A percentile compares a stretch with the other conserved stretches of the same genome.
Evolutionary conservation across 1,284 basidiomycete species (phyloP).

Genomic region (Pseudozyma sp.): DNA sequence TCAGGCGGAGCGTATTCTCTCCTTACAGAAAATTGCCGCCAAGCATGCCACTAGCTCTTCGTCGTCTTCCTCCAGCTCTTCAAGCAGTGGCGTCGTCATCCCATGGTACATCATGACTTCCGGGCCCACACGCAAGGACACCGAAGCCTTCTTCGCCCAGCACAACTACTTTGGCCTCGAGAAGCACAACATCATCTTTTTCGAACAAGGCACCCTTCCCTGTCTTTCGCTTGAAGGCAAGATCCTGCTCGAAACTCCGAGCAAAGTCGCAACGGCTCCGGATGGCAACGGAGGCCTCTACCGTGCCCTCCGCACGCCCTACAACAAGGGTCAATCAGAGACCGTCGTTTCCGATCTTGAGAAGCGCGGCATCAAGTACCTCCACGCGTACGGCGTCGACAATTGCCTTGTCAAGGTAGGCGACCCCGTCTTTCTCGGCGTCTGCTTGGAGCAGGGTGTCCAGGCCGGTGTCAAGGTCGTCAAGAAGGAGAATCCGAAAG

Average conservation of each 20-base stretch:
- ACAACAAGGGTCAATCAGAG: slow-evolving; percentile 71
- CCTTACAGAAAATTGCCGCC: slow-evolving; percentile 80
- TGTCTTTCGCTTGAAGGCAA: slow-evolving; percentile 95
- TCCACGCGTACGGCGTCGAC: slow-evolving; percentile 97
- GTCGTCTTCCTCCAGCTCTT: slow-evolving; percentile 68
- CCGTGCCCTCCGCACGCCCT: slow-evolving; percentile 84
- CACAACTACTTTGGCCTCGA: slow-evolving; percentile 87
- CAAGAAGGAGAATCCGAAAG: slow-evolving; percentile 84
- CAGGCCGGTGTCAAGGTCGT: slow-evolving; percentile 97
- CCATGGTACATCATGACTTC: slow-evolving; percentile 99
- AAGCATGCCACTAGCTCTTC: slow-evolving; percentile 72
- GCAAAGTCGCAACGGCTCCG: slow-evolving; percentile 88
- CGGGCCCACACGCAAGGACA: slow-evolving; percentile 89
- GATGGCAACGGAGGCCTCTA: slow-evolving; percentile 99
- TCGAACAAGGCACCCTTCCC: slow-evolving; percentile 98
- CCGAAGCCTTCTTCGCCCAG: slow-evolving; percentile 84
- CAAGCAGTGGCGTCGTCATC: slow-evolving; percentile 76
- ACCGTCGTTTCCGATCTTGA: slow-evolving; percentile 88
- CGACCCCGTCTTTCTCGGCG: slow-evolving; percentile 95
- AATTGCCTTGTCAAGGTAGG: slow-evolving; percentile 98
- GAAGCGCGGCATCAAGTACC: slow-evolving; percentile 82
- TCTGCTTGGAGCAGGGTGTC: slow-evolving; percentile 84
- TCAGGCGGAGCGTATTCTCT: slow-evolving; percentile 92
- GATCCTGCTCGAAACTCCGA: slow-evolving; percentile 84
- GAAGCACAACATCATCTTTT: slow-evolving; percentile 85